Evolutionary conservation across 225 moss, liverwort and hornwort genomes (phyloP).

Genomic region (Polytrichum commune): DNA sequence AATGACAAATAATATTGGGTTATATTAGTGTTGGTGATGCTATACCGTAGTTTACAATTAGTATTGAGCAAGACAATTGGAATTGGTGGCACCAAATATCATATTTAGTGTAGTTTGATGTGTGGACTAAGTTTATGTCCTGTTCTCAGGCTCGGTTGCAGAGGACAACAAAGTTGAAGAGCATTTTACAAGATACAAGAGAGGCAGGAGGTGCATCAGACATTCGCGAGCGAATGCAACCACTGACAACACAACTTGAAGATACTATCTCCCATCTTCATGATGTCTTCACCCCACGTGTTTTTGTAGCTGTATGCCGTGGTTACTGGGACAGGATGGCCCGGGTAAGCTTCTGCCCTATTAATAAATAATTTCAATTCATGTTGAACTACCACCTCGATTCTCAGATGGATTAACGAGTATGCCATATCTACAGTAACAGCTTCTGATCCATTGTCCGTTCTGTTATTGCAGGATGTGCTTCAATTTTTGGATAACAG

Average conservation of each 20-base stretch:
- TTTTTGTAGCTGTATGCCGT: conserved; percentile 96
- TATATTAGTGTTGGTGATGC: too few relatives aligned
- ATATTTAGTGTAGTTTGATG: too few relatives aligned
- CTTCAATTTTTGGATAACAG: conserved; percentile 95
- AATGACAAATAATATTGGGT: too few relatives aligned
- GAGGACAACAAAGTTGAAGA: conserved; percentile 87
- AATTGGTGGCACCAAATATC: too few relatives aligned
- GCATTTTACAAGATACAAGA: conserved; percentile 88
- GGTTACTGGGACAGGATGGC: conserved; percentile 99
- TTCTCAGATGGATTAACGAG: too few relatives aligned
- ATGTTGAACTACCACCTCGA: too few relatives aligned
- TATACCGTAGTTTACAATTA: too few relatives aligned
- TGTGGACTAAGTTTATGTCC: not conserved
- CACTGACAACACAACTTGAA: conserved; percentile 75
- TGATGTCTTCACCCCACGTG: conserved; percentile 91
- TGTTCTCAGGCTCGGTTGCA: conserved; percentile 74
- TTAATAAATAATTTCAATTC: too few relatives aligned
- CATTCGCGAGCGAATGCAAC: conserved; percentile 96
- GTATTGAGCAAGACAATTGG: too few relatives aligned
- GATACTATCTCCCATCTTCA: conserved; percentile 92
- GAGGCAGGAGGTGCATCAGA: conserved; percentile 96
- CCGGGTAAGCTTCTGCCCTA: conserved; percentile 41
- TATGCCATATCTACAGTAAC: too few relatives aligned
- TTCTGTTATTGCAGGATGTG: conserved; percentile 67
- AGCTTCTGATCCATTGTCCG: not conserved